These are phyloP conservation scores for Akanthomyces lecanii DNA, from an alignment of 2,329 filamentous ascomycete genomes.

Conservation along the genomic window DNA sequence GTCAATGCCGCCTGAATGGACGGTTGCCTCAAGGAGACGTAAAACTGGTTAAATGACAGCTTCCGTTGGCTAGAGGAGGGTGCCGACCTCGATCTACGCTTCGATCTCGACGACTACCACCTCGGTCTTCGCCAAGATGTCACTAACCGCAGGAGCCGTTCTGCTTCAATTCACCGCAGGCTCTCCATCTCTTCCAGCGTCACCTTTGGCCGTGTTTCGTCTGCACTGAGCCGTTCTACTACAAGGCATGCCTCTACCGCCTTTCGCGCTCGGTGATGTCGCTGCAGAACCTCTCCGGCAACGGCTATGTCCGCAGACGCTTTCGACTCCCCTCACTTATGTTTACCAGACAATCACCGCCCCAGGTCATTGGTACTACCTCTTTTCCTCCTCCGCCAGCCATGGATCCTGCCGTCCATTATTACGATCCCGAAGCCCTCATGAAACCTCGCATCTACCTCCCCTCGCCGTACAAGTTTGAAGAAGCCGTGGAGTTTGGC, in stretches of 20 bases:
- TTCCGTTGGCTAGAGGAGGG: conserved; percentile 73
- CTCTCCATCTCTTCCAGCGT: conserved; percentile 64
- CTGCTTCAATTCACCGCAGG: conserved; percentile 64
- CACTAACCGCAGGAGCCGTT: conserved; percentile 42
- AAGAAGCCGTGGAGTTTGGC: conserved; percentile 90
- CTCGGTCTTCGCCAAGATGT: conserved; percentile 52
- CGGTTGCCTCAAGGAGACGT: conserved; percentile 28
- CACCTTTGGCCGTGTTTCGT: conserved; percentile 54
- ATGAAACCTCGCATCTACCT: conserved; percentile 81
- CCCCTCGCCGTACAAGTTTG: conserved; percentile 88
- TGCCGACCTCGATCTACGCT: conserved; percentile 61
- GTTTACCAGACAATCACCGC: conserved; percentile 35
- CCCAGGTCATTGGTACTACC: conserved; percentile 22
- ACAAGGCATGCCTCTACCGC: conserved; percentile 38
- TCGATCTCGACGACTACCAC: conserved; percentile 68
- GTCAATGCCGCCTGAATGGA: conserved; percentile 20
- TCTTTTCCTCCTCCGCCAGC: conserved; percentile 31
- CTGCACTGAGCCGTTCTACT: conserved; percentile 45
- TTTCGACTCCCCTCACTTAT: conserved; percentile 55
- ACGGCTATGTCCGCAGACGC: conserved; percentile 43
- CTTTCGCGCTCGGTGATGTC: conserved; percentile 20
- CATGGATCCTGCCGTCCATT: conserved; percentile 73
- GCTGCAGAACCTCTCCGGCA: conserved; percentile 23
- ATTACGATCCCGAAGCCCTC: conserved; percentile 84
- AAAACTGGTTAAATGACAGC: conserved; percentile 59